Evolutionary conservation across 352 stramenopile species (phyloP), one percentile per base, ranked within the genome.

Genomic region (Globisporangium lucens): DNA sequence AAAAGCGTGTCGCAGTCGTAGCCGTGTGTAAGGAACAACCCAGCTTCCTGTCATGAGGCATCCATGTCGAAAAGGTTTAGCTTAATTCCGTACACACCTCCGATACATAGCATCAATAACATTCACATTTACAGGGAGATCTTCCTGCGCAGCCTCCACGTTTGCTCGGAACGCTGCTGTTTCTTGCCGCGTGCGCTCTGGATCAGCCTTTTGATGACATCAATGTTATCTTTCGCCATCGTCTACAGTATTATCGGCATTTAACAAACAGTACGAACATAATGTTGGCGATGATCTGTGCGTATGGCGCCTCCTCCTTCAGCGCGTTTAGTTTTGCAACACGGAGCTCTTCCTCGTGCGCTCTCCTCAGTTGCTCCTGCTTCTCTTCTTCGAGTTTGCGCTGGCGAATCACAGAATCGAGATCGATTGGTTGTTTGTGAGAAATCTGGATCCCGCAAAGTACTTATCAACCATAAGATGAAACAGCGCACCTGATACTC

Each of bases 1-100:
- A 94, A 94, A 1, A 94, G 77, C 46, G 74, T 91, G 24, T 89
- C 79, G 47, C 74, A 87, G 68, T 92, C 85, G 57, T 94, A 94
- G 13, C 85, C 85, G 29, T 94, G 80, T 1, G 76, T 80, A 2
- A 83, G 85, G 55, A 92, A 92, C 3, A 94, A 53, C 3, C 83
- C 83, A 9, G 80, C 78, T 66, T 94, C 85, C 84, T 92, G 63
- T 56, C 0, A 46, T 36, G 20, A 20, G 7, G 43, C 22, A 64
- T 4, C 24, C 17, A 51, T 22, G 12, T 12, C 1, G 46, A 6
- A 6, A 47, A 41, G 8, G 56, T 46, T 27, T 47, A 47, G 4
- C 15, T n/a, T 13, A 20, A 17, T 41, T 41, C 35, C 9, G 10
- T 13, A 41, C 38, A 46, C 38, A 46, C 12, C 38, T 46, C 38